Evolutionary conservation across 1,284 basidiomycete genomes (phyloP), one percentile per base, ranked within the genome.

Genomic region (Ganoderma sinense): DNA sequence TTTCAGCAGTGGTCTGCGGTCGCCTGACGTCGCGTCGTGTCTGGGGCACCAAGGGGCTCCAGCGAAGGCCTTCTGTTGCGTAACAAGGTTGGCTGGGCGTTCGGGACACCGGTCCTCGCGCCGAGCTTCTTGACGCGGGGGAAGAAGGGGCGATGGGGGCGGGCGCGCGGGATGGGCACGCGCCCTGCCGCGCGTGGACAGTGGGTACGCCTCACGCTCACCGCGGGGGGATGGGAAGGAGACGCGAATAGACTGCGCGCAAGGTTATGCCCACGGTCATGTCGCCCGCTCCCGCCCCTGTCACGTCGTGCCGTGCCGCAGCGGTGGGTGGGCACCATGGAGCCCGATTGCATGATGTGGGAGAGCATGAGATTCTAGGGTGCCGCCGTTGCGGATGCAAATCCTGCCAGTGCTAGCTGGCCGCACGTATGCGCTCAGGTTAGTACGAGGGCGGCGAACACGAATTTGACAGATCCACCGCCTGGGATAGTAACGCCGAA

Each of bases 191-290:
- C 13, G 23, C 45, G 45, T 23, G 53, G 53, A 33, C n/a, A n/a
- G n/a, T n/a, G n/a, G n/a, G n/a, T n/a, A n/a, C 26, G 14, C 43
- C 16, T 45, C 45, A 2, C 45, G 20, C 45, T 10, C 1, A 20
- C 45, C 20, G 45, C 23, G 48, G 48, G 40, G 36, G 39, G 59
- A 31, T 55, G 65, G 60, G 60, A 66, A 33, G 56, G 36, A 59
- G 65, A 33, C 26, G 59, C 45, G 58, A 62, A 62, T 62, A 66
- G 59, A 62, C 65, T 66, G 62, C 56, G 65, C 2, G 48, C 16
- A 31, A n/a, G 36, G 26, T 40, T n/a, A 39, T 33, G 36, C 65
- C 36, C 65, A 66, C 59, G 60, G 16, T 66, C 60, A 53, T 62
- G 39, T 53, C 65, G 59, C 59, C 45, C 65, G 33, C 33, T 18